Evolutionary conservation across 2,329 filamentous ascomycete species (phyloP).

Genomic region (Trichoderma endophyticum): DNA sequence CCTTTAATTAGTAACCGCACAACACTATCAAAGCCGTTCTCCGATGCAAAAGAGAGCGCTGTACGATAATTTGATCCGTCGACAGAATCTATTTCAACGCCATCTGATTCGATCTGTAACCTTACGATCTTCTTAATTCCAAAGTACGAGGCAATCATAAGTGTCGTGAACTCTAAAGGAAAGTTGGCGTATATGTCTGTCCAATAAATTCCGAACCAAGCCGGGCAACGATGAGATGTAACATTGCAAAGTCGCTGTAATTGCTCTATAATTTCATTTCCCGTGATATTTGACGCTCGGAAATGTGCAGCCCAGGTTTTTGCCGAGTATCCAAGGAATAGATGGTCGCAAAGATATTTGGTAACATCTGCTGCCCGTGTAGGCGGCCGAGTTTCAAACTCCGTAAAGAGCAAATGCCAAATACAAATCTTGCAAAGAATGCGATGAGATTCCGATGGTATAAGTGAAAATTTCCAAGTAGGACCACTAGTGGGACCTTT

Average conservation of each 20-base stretch:
- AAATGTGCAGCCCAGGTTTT: neutral
- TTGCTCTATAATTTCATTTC: neutral
- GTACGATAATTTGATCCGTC: neutral
- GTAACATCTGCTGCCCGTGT: too few relatives aligned
- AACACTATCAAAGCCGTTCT: neutral
- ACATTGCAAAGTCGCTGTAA: neutral
- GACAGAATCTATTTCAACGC: neutral
- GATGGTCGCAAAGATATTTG: neutral
- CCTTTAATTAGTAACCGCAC: neutral
- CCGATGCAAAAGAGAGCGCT: neutral
- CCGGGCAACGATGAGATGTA: fast-evolving
- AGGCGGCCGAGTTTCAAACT: neutral
- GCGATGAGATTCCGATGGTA: neutral
- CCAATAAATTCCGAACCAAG: neutral
- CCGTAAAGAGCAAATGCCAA: neutral
- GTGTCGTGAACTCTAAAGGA: neutral
- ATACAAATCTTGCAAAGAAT: neutral
- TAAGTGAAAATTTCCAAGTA: neutral
- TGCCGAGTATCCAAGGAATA: neutral
- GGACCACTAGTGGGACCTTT: neutral
- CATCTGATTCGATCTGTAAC: neutral
- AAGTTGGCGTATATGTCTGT: neutral
- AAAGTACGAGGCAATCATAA: neutral
- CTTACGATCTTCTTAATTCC: neutral
- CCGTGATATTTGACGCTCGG: neutral